Evolutionary conservation across 1,284 basidiomycete species (phyloP).

Genomic region (Phellinidium pouzarii): DNA sequence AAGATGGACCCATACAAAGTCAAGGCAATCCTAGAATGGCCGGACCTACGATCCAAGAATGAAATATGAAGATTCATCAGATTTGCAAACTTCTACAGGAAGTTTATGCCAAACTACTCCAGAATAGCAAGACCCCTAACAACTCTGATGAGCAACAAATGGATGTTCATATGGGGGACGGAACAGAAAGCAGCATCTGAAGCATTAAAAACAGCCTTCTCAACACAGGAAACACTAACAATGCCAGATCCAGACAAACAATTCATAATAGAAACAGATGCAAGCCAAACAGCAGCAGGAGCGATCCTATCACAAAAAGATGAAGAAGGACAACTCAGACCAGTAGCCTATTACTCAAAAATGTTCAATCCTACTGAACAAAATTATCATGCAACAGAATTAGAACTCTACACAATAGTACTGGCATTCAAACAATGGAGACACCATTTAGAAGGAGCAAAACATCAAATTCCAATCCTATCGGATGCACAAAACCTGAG

Average conservation of each 20-base stretch:
- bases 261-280: neutral
- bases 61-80: slow-evolving; percentile 30
- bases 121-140: slow-evolving; percentile 24
- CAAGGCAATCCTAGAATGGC: slow-evolving; percentile 27
- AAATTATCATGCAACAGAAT: neutral
- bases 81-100: slow-evolving; percentile 30
- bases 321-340: neutral
- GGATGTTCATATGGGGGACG: neutral
- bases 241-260: neutral
- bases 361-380: neutral
- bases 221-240: neutral
- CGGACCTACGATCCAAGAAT: slow-evolving; percentile 23
- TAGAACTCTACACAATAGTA: neutral
- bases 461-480: neutral
- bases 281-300: neutral
- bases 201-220: slow-evolving; percentile 20
- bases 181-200: slow-evolving; percentile 11
- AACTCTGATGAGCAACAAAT: slow-evolving; percentile 4
- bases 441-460: neutral
- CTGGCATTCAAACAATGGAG: neutral
- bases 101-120: slow-evolving; percentile 29
- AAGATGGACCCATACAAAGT: slow-evolving; percentile 24
- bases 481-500: neutral
- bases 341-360: neutral
- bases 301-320: neutral